Conservation (phyloP, 1,284 basidiomycete genomes). For the Cryptococcus sp. region DNA sequence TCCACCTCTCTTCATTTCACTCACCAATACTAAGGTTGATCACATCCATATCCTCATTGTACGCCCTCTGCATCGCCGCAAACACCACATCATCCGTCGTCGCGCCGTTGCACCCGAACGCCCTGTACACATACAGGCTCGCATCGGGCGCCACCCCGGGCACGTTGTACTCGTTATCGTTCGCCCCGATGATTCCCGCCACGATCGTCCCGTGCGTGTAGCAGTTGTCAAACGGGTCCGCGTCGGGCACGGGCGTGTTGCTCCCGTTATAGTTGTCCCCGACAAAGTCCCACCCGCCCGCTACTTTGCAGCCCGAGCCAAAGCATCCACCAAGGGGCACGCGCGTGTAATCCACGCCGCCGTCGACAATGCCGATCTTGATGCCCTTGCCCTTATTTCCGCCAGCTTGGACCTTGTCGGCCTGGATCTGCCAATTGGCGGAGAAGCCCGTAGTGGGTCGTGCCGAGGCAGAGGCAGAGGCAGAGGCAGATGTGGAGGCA, state of each 20-base stretch:
- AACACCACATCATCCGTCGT: conserved; percentile 50
- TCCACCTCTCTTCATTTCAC: not conserved
- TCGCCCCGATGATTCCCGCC: conserved; percentile 59
- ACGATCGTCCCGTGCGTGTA: conserved; percentile 62
- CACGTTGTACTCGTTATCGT: conserved; percentile 55
- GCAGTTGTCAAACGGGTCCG: conserved; percentile 50
- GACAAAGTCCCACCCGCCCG: conserved; percentile 46
- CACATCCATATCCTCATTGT: conserved; percentile 58
- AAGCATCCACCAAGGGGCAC: conserved; percentile 63
- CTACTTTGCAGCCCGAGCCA: conserved; percentile 59
- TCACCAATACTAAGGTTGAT: conserved; percentile 62
- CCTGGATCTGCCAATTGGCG: conserved; percentile 30
- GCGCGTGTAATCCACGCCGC: conserved; percentile 61
- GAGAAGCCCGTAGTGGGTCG: conserved; percentile 29
- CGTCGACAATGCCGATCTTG: conserved; percentile 56
- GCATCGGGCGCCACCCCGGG: conserved; percentile 47
- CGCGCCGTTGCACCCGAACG: conserved; percentile 49
- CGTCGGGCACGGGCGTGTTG: conserved; percentile 42
- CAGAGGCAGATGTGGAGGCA: conserved; percentile 6
- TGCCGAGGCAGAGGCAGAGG: conserved; percentile 8
- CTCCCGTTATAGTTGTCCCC: conserved; percentile 48
- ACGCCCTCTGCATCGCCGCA: conserved; percentile 47
- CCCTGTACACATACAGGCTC: conserved; percentile 44
- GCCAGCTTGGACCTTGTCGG: conserved; percentile 56
- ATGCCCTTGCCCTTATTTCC: conserved; percentile 57